Evolutionary conservation across 148 eudicot species (phyloP), one percentile per base, ranked within the genome.

Genomic region (Salicornia ramosissima): DNA sequence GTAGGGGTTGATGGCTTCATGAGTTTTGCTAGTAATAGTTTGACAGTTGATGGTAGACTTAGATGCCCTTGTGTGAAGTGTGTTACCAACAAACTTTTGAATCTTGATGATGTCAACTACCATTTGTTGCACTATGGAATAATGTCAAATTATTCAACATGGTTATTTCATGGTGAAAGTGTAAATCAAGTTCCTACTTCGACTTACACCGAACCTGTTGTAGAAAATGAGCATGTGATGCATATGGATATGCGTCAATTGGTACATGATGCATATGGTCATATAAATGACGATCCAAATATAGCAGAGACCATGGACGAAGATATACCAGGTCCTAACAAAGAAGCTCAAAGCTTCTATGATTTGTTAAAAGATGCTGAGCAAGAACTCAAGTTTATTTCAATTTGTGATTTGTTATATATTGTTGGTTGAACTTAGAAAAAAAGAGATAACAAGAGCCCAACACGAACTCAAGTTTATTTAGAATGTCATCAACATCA

Each of bases 51-150:
- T 49, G 52, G 52, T 49, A 49, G 52, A 49, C 52, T 49, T 49
- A 49, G 52, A 49, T 49, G 52, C 21, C 52, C 21, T 49, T 49
- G 52, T 49, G 52, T 49, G 52, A 49, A 49, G 52, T 49, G 52
- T 49, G 52, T 18, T 1, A 49, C 15, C 18, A 1, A 49, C 52
- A 49, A 49, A 21, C n/a, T 49, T 49, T 49, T 45, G 15, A 45
- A 12, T 2, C 15, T 13, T 45, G 50, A 45, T 45, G 15, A 45
- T 45, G 50, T 45, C n/a, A 49, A 49, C 6, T 49, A 11, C n/a
- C 52, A 49, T 6, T 49, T 49, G 52, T 21, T 49, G 3, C 52
- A 49, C 18, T 16, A 49, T 49, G 52, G 52, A 49, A 49, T 49
- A 18, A 49, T 49, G 52, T 21, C n/a, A 15, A 49, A 49, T 18